Conservation (phyloP, 352 stramenopile genomes). For the Pythium aristosporum region DNA sequence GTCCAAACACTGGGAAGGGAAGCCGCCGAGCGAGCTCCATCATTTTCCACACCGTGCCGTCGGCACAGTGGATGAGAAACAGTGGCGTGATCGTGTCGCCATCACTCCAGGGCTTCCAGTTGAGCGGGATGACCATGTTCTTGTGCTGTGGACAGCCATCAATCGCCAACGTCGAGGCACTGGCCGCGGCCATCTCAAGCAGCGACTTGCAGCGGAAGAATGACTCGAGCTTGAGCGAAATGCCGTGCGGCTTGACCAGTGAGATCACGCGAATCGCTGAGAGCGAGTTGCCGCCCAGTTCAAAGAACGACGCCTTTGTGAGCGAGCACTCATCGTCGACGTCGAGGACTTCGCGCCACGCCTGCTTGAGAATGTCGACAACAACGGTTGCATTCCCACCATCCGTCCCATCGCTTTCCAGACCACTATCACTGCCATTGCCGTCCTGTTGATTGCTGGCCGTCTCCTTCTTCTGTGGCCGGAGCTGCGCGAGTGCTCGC, state of each 20-base stretch:
- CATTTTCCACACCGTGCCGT: constrained; percentile 61
- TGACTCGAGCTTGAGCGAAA: constrained; percentile 42
- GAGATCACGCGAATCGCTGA: constrained; percentile 63
- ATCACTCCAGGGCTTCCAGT: constrained; percentile 26
- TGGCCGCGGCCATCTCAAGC: constrained; percentile 37
- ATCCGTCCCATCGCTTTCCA: neutral
- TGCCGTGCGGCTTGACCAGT: constrained; percentile 44
- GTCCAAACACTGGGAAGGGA: constrained; percentile 35
- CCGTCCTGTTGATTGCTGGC: constrained; percentile 8
- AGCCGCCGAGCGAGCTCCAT: constrained; percentile 44
- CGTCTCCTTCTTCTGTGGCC: neutral
- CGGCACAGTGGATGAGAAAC: constrained; percentile 56
- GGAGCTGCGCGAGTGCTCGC: constrained; percentile 31
- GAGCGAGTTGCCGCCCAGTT: constrained; percentile 66
- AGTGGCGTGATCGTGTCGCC: constrained; percentile 15
- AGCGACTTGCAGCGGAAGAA: constrained; percentile 46
- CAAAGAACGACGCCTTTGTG: constrained; percentile 53
- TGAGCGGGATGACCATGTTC: constrained; percentile 36
- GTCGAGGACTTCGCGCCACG: constrained; percentile 50
- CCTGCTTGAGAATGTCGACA: constrained; percentile 41
- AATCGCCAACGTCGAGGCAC: constrained; percentile 2
- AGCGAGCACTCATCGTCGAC: constrained; percentile 33
- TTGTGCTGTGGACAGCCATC: constrained; percentile 13
- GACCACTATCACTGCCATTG: neutral
- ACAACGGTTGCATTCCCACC: constrained; percentile 32